Percentiles rank a stretch among this genome's conserved stretches.
These are phyloP conservation scores for Kwoniella dendrophila DNA, from an alignment of 768 basidiomycete genomes.

Conservation along the genomic window DNA sequence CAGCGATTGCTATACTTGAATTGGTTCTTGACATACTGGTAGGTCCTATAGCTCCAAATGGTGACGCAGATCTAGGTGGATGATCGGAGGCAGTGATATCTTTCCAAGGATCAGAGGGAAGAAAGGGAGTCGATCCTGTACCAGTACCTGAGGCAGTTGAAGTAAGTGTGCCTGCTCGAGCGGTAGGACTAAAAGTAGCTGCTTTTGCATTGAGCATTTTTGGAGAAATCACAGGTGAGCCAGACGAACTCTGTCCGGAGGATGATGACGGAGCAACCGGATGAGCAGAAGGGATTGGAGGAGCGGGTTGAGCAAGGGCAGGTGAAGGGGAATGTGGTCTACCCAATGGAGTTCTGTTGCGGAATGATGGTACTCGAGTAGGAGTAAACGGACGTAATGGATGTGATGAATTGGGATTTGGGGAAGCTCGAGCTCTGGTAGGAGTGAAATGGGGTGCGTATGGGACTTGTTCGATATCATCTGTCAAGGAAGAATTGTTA, in stretches of 20 bases:
- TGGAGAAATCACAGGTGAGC: slow-evolving; percentile 79
- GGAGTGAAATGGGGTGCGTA: slow-evolving; percentile 70
- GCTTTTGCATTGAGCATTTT: slow-evolving; percentile 87
- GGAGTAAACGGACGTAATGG: slow-evolving; percentile 66
- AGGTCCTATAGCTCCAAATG: slow-evolving; percentile 38
- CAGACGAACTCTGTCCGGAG: slow-evolving; percentile 35
- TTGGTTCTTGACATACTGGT: slow-evolving; percentile 42
- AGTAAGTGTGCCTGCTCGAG: slow-evolving; percentile 7
- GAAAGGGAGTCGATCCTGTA: slow-evolving; percentile 58
- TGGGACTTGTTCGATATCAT: slow-evolving; percentile 49
- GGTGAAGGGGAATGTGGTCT: slow-evolving; percentile 50
- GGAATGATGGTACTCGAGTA: slow-evolving; percentile 53
- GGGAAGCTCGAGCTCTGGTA: slow-evolving; percentile 68
- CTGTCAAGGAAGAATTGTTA: slow-evolving; percentile 58
- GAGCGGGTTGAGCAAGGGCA: slow-evolving; percentile 54
- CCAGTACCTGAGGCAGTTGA: slow-evolving; percentile 57
- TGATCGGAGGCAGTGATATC: slow-evolving; percentile 60
- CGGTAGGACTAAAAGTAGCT: slow-evolving; percentile 81
- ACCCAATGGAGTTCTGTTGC: slow-evolving; percentile 47
- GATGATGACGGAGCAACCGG: slow-evolving; percentile 27
- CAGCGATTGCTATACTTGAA: slow-evolving; percentile 82
- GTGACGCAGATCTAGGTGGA: slow-evolving; percentile 52
- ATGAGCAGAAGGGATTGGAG: slow-evolving; percentile 14
- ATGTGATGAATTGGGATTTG: slow-evolving; percentile 61
- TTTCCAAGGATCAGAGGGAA: slow-evolving; percentile 89